Conservation (phyloP, 305 asterid species). For the Fraxinus floribunda region DNA sequence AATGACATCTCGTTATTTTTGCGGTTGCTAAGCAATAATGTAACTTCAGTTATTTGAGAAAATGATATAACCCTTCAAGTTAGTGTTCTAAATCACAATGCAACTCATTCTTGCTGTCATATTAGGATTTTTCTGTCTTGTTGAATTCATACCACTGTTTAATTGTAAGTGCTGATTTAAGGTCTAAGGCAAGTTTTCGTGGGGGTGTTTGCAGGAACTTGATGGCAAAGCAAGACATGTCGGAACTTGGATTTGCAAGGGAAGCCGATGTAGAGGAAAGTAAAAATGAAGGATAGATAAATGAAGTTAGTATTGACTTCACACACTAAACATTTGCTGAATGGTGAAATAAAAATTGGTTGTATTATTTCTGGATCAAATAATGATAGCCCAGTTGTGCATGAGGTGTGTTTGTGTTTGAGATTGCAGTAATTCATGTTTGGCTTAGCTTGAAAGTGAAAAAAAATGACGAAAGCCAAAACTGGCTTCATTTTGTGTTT, state of each 20-base stretch:
- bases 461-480: background rate
- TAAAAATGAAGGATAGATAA: conserved; percentile 28
- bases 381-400: background rate
- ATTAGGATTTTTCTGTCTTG: background rate
- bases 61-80: background rate
- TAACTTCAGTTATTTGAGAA: background rate
- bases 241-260: conserved; percentile 77
- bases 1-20: background rate
- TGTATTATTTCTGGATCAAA: background rate
- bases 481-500: background rate
- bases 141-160: background rate
- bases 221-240: conserved; percentile 96
- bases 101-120: background rate
- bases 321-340: background rate
- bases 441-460: background rate
- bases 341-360: background rate
- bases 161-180: background rate
- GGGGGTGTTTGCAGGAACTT: conserved; percentile 61
- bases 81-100: background rate
- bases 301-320: conserved; percentile 16
- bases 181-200: background rate
- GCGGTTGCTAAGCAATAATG: background rate
- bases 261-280: conserved; percentile 27
- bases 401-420: background rate
- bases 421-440: background rate